A percentile compares a stretch with the other conserved stretches of the same genome.
Evolutionary conservation across 176 grass and related monocot species (phyloP).

Genomic region (Eragrostis nindensis): DNA sequence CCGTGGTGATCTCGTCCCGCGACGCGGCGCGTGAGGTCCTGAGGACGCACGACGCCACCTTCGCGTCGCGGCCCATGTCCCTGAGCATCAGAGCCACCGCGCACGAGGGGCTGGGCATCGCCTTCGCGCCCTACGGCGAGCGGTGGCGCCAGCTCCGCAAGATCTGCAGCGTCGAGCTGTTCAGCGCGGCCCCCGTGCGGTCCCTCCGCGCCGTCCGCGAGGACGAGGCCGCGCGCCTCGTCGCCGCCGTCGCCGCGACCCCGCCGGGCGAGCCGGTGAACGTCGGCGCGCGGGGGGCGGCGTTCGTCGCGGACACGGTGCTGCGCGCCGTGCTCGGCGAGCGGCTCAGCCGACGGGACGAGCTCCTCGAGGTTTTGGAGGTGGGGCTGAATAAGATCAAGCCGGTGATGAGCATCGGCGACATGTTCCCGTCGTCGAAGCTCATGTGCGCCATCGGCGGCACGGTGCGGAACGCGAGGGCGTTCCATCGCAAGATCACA

Average conservation of each 20-base stretch:
- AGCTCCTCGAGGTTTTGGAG: constrained; percentile 21
- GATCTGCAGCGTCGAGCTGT: constrained; percentile 29
- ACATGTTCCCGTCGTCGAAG: constrained; percentile 47
- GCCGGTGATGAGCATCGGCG: constrained; percentile 32
- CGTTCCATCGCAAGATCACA: constrained; percentile 31
- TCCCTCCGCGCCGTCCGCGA: constrained; percentile 39
- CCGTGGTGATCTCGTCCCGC: constrained; percentile 28
- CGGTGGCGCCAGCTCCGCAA: constrained; percentile 37
- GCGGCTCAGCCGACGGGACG: constrained; percentile 32
- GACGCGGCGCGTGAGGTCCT: constrained; percentile 39
- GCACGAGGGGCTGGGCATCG: constrained; percentile 13
- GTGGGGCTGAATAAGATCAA: constrained; percentile 16
- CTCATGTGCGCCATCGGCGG: neutral
- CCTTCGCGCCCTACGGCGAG: constrained; percentile 38
- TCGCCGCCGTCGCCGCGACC: neutral
- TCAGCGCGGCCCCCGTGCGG: constrained; percentile 34
- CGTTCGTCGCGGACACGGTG: constrained; percentile 28
- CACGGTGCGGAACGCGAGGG: neutral
- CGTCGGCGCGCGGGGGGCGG: constrained; percentile 24
- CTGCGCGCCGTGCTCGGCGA: constrained; percentile 43
- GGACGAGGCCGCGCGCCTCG: constrained; percentile 39
- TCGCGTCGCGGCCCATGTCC: constrained; percentile 34
- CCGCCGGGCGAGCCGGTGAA: constrained; percentile 7
- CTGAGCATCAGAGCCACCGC: constrained; percentile 6
- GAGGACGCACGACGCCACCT: constrained; percentile 14